Conservation (phyloP, 805 yeast species). For the Yarrowia osloensis region DNA sequence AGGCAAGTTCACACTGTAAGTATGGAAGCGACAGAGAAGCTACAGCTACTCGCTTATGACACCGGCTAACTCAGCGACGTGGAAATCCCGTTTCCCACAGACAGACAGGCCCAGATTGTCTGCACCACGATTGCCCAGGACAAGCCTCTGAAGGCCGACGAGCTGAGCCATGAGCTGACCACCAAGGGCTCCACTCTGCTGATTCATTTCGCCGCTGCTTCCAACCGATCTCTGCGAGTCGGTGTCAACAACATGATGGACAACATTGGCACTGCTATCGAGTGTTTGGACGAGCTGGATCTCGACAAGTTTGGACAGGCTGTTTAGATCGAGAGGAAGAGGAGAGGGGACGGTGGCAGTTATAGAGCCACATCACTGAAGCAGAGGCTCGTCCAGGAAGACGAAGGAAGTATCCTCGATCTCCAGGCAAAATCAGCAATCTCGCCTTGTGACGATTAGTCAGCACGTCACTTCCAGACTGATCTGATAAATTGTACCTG, state of each 20-base stretch:
- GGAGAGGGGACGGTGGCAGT: not conserved
- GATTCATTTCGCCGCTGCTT: slow-evolving; percentile 58
- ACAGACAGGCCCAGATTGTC: slow-evolving; percentile 65
- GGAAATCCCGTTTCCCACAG: slow-evolving; percentile 62
- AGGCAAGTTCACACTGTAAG: slow-evolving; percentile 29
- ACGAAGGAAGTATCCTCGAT: no score
- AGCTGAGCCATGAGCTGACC: slow-evolving; percentile 54
- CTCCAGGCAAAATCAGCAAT: no score
- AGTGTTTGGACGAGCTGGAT: slow-evolving; percentile 70
- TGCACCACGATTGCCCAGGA: slow-evolving; percentile 66
- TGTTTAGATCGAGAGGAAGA: not conserved
- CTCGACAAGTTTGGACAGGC: slow-evolving; percentile 14
- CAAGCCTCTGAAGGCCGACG: slow-evolving; percentile 74
- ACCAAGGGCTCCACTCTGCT: slow-evolving; percentile 45
- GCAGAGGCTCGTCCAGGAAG: not conserved
- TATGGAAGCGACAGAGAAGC: not conserved
- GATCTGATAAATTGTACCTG: not conserved
- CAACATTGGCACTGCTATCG: slow-evolving; percentile 71
- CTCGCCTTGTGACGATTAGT: not conserved
- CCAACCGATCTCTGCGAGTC: slow-evolving; percentile 77
- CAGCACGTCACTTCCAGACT: no score
- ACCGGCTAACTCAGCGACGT: slow-evolving; percentile 30
- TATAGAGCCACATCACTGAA: not conserved
- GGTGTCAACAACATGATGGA: slow-evolving; percentile 82
- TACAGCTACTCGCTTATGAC: not conserved